Evolutionary conservation across 371 early-diverging fungal genomes (phyloP).

Genomic region (Haplosporangium sp.): DNA sequence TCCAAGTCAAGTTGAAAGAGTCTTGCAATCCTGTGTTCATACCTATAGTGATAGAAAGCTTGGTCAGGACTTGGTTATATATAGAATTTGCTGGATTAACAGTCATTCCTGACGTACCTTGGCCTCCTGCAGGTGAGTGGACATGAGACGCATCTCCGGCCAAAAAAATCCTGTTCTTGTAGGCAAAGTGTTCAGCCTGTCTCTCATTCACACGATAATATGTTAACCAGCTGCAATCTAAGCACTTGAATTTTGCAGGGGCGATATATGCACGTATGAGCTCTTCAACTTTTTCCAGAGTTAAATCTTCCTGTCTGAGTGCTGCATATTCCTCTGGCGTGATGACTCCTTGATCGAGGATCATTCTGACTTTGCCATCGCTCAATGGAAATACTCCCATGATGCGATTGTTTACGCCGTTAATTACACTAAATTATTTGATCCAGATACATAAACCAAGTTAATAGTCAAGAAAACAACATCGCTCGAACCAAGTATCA

Average conservation of each 20-base stretch:
- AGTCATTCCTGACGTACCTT: constrained; percentile 10
- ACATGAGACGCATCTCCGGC: constrained; percentile 63
- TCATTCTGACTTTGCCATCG: constrained; percentile 16
- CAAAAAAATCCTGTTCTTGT: constrained; percentile 51
- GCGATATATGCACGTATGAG: not conserved
- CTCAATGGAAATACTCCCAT: constrained; percentile 22
- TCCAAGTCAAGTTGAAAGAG: constrained; percentile 49
- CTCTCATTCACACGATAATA: constrained; percentile 51
- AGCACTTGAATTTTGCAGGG: constrained; percentile 16
- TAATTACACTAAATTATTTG: constrained; percentile 4
- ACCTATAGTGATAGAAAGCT: constrained; percentile 3
- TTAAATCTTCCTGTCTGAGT: constrained; percentile 6
- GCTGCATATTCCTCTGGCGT: constrained; percentile 24
- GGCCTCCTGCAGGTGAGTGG: constrained; percentile 60
- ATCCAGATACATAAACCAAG: no score
- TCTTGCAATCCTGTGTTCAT: constrained; percentile 54
- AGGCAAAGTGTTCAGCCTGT: constrained; percentile 22
- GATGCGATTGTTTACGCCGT: constrained; percentile 10
- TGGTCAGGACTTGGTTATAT: not conserved
- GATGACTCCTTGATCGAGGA: constrained; percentile 20
- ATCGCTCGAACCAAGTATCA: no score
- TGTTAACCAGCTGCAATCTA: constrained; percentile 32
- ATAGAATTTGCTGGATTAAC: not conserved
- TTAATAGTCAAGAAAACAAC: not conserved
- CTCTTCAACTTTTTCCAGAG: constrained; percentile 17